Base-by-base conservation (phyloP, 495 filamentous ascomycete genomes). In the Talaromyces proteolyticus region DNA sequence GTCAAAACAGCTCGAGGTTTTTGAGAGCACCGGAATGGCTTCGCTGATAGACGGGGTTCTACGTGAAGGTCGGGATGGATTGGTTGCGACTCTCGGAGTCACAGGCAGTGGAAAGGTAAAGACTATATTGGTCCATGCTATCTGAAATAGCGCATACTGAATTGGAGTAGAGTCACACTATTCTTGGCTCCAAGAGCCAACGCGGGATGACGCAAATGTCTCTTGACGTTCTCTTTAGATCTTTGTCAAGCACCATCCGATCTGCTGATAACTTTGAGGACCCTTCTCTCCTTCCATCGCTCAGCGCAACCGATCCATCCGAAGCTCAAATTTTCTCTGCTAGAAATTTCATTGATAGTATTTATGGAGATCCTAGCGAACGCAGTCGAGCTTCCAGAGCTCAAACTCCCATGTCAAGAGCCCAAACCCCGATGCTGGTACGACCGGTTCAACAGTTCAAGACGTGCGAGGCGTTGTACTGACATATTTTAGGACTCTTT, bases 91-190 rank as follows among this genome's bases (percentile, higher is more conserved):
- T 34, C 67, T 98, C 45, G 93, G 93, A 5, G 93, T 97, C 24
- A 96, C 93, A 6, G 94, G 93, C 16, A 94, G 88, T 53, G 93
- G 93, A 59, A 98, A 98, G 82, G 92, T 95, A 56, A 26, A 76
- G 41, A 5, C 17, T 4, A 11, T n/a, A n/a, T n/a, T n/a, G n/a
- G n/a, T n/a, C n/a, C n/a, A n/a, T n/a, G n/a, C n/a, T n/a, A n/a
- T n/a, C n/a, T n/a, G n/a, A n/a, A n/a, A n/a, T n/a, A n/a, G n/a
- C n/a, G n/a, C n/a, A n/a, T n/a, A n/a, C n/a, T n/a, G n/a, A 47
- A 26, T 29, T 36, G 26, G n/a, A 45, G 21, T 57, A 97, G 92
- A 91, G 87, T 55, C 90, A 98, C 62, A 98, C 93, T n/a, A 95
- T 97, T 56, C 79, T 98, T 10, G 93, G 93, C 45, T 91, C 88